Evolutionary conservation across 139 green algal genomes (phyloP), one percentile per base, ranked within the genome.

Genomic region (Haematococcus sp.): DNA sequence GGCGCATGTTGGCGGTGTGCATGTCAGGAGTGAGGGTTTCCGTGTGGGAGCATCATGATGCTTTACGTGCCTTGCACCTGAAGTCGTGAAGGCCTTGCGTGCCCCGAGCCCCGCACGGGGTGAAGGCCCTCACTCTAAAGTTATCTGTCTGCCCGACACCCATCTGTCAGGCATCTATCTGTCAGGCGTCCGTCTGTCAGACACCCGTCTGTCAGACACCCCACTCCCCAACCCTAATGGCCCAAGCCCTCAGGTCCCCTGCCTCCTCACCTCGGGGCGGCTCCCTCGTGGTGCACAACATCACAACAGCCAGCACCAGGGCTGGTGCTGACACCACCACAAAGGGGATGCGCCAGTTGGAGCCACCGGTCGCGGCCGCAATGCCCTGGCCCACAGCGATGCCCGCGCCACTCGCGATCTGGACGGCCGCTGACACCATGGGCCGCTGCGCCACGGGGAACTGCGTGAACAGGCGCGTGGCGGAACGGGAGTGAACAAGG

Each of bases 281-380:
- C 52, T 97, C 92, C 1, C 49, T 3, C 1, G 74, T 84, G 2
- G 80, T 89, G 19, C 76, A 11, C 43, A 92, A 19, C 86, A 95
- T 91, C 23, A 92, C 0, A 0, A 71, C 25, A 0, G 90, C 88
- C 1, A 90, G 46, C 23, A 71, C 23, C 2, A 97, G 49, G 0
- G 86, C 66, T 0, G 90, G 91, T 0, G 84, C 52, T 0, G 87
- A 83, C 19, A 97, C 83, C 28, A 96, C 80, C 3, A 94, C 81
- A 80, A 97, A 97, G 0, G 93, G 93, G 71, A 89, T 76, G 1
- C 91, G 84, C 93, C 93, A 97, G 66, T 90, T 68, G 61, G 31
- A 52, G 11, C 22, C 7, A 4, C 61, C 61, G 9, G 32, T n/a
- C 3, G 40, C 9, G 4, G 32, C 30, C 3, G 61, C 22, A 11